These are phyloP conservation scores for Echria macrotheca DNA, from an alignment of 495 filamentous ascomycete genomes.

Conservation along the genomic window DNA sequence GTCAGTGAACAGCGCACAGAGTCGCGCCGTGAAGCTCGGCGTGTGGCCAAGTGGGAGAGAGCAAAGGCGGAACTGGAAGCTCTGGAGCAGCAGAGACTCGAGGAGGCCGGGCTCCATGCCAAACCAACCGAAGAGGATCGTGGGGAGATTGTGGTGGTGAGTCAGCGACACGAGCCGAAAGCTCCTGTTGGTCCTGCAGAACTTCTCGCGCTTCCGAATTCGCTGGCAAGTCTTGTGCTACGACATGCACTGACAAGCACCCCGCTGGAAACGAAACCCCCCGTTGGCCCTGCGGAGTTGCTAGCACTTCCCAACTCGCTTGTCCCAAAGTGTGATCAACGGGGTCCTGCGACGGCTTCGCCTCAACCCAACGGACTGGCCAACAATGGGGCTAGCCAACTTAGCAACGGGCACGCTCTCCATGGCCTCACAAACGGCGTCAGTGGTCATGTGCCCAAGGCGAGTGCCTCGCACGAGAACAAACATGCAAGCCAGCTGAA, in stretches of 20 bases:
- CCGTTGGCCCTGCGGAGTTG: constrained; percentile 27
- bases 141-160: not conserved
- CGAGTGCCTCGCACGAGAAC: constrained; percentile 25
- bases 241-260: not conserved
- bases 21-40: constrained; percentile 69
- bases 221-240: not conserved
- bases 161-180: not conserved
- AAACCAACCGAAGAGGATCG: not conserved
- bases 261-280: constrained; percentile 8
- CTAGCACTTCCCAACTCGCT: constrained; percentile 27
- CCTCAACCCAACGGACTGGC: too few relatives aligned
- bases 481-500: too few relatives aligned
- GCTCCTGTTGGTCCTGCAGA: constrained; percentile 26
- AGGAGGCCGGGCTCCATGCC: constrained; percentile 46
- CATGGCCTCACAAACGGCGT: not conserved
- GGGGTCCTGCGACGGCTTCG: too few relatives aligned
- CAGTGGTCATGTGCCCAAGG: constrained; percentile 9
- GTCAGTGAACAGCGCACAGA: constrained; percentile 75
- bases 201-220: constrained; percentile 24
- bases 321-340: constrained; percentile 7
- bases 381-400: not conserved
- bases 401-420: not conserved
- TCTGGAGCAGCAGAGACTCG: constrained; percentile 63
- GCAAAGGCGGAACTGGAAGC: constrained; percentile 77
- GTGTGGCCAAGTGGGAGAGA: constrained; percentile 79